Evolutionary conservation across 768 basidiomycete genomes (phyloP).

Genomic region (Kwoniella sp.): DNA sequence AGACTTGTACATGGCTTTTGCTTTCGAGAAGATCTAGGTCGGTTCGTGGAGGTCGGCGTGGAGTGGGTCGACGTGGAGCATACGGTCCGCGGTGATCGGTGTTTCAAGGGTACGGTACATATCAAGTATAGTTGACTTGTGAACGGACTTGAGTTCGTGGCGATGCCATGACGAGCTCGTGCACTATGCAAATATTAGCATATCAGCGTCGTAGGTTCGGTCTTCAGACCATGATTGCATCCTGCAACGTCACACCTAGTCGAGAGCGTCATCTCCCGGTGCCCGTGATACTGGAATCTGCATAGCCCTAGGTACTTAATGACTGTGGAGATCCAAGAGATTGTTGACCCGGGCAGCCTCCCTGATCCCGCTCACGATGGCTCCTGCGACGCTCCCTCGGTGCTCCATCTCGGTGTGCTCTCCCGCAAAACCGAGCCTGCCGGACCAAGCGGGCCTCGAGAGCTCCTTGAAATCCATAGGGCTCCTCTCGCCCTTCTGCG

Average conservation of each 20-base stretch:
- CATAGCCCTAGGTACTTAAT: conserved; percentile 1
- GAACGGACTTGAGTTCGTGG: no score
- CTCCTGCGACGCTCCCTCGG: conserved; percentile 50
- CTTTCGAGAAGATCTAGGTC: conserved; percentile 62
- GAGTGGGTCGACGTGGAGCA: no score
- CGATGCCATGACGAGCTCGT: no score
- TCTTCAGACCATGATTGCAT: background rate
- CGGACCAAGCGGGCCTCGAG: conserved; percentile 46
- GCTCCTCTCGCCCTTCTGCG: conserved; percentile 24
- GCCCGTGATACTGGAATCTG: no score
- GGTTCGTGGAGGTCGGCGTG: background rate
- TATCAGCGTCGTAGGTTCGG: background rate
- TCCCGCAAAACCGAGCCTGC: conserved; percentile 51
- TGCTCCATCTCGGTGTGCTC: conserved; percentile 53
- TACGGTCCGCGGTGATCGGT: no score
- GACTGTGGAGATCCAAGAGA: conserved; percentile 27
- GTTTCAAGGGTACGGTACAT: no score
- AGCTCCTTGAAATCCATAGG: conserved; percentile 52
- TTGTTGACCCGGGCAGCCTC: conserved; percentile 49
- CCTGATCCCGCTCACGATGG: conserved; percentile 49
- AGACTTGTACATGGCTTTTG: conserved; percentile 95
- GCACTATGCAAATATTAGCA: no score
- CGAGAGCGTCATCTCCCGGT: no score
- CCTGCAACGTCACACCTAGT: no score
- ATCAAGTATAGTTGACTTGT: no score